Evolutionary conservation across 2,329 filamentous ascomycete species (phyloP).

Genomic region (Hymenoscyphus fraxineus): DNA sequence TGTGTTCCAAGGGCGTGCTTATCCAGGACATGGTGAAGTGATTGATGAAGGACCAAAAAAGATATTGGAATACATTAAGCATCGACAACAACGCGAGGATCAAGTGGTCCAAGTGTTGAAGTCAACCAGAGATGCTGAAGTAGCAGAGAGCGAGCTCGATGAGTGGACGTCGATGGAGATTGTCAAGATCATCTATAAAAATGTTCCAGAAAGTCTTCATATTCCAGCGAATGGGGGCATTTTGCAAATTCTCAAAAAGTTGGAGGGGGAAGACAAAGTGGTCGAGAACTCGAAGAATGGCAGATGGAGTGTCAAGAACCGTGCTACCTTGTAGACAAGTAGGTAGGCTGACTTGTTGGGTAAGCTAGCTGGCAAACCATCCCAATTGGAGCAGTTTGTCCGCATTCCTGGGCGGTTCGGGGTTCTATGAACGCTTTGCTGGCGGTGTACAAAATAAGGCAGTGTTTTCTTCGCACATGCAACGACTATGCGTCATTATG

Average conservation of each 20-base stretch:
- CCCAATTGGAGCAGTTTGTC: background rate
- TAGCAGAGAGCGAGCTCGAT: constrained; percentile 27
- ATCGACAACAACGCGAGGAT: constrained; percentile 74
- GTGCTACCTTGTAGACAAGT: constrained; percentile 39
- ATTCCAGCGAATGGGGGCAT: constrained; percentile 72
- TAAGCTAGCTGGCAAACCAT: background rate
- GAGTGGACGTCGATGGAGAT: constrained; percentile 72
- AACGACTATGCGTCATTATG: no score
- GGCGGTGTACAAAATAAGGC: background rate
- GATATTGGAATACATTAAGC: constrained; percentile 78
- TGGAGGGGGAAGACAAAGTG: constrained; percentile 70
- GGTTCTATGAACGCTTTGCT: background rate
- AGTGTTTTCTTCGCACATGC: background rate
- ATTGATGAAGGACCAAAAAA: constrained; percentile 68
- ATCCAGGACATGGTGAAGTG: constrained; percentile 83
- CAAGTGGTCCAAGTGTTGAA: constrained; percentile 67
- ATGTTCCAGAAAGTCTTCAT: constrained; percentile 73
- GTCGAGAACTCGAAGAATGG: constrained; percentile 37
- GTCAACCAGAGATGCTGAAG: constrained; percentile 35
- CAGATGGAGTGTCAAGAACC: constrained; percentile 43
- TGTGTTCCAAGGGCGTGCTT: constrained; percentile 65
- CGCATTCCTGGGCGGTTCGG: background rate
- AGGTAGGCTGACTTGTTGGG: constrained; percentile 1
- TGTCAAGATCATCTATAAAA: constrained; percentile 81
- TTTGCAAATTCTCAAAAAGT: constrained; percentile 73